These are phyloP conservation scores for Myxozyma mucilagina DNA, from an alignment of 805 yeast genomes.

Conservation along the genomic window DNA sequence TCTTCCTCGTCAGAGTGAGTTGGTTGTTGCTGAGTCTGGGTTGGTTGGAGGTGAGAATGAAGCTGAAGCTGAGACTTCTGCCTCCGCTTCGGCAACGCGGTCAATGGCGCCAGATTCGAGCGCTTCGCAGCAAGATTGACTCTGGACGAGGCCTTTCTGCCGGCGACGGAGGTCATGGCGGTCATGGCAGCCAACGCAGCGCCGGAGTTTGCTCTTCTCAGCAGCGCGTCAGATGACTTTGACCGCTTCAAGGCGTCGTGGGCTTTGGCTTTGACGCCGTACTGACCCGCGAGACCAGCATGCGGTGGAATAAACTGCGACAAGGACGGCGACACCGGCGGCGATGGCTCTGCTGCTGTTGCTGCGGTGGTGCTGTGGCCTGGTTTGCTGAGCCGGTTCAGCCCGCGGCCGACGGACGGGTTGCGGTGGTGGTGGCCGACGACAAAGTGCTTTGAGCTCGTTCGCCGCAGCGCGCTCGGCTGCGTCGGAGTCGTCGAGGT, in stretches of 20 bases:
- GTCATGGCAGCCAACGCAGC: constrained; percentile 20
- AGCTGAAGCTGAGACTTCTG: background rate
- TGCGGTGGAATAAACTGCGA: constrained; percentile 13
- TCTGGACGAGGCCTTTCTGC: constrained; percentile 22
- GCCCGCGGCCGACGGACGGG: constrained; percentile 18
- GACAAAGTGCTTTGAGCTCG: constrained; percentile 27
- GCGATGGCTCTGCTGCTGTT: constrained; percentile 6
- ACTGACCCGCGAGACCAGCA: constrained; percentile 18
- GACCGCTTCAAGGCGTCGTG: constrained; percentile 3
- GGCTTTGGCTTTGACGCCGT: constrained; percentile 10
- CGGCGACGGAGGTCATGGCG: too few species aligned
- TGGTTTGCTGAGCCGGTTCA: constrained; percentile 25
- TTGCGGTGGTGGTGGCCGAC: constrained; percentile 28
- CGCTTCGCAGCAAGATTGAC: constrained; percentile 14
- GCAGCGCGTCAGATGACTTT: constrained; percentile 20
- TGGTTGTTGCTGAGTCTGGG: background rate
- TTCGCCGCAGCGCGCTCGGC: constrained; percentile 16
- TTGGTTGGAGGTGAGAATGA: background rate
- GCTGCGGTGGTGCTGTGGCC: too few species aligned
- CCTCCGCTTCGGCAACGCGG: background rate
- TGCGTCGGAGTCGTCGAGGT: constrained; percentile 4
- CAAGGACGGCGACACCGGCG: constrained; percentile 5
- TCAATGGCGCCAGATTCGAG: constrained; percentile 18
- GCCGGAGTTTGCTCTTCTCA: constrained; percentile 10
- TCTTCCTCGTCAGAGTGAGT: constrained; percentile 1